Evolutionary conservation across 2,329 filamentous ascomycete genomes (phyloP), one percentile per base, ranked within the genome.

Genomic region (Sporothrix brunneoviolacea): DNA sequence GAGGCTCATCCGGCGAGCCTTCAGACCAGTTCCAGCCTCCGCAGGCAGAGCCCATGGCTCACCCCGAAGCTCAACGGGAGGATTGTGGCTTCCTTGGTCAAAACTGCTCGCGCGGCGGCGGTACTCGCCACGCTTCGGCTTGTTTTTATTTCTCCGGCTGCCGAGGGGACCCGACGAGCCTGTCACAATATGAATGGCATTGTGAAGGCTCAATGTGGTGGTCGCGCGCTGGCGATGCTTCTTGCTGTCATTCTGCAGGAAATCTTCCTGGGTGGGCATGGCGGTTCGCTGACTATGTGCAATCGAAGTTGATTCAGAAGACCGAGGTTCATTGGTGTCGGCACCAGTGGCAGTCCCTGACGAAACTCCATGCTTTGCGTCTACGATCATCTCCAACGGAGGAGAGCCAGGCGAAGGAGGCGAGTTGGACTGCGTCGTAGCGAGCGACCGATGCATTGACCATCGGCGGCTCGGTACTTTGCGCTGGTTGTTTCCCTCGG

Each of bases 1-100:
- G 43, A 88, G 65, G 61, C 86, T 91, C 69, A 91, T 73, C 45
- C 86, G 82, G n/a, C 86, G 78, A 27, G 87, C 83, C 69, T 91
- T 91, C 64, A 87, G 76, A 9, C 87, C 87, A 16, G 83, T 85
- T 12, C 87, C 87, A 19, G 77, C 77, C 47, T 82, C 81, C 2
- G 87, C 84, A 1, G 81, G 75, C 28, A 84, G 72, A 2, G 75
- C 72, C 77, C 79, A 83, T 2, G 32, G 75, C 27, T 56, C 51
- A 65, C 16, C 74, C n/a, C 32, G 24, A 9, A 52, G 32, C 28
- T 51, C 46, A 13, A 52, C 46, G 21, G 52, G 43, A 27, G 53
- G 59, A 22, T 62, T 61, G 40, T 58, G 61, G 32, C 56, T 63
- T 37, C 61, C 54, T 27, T 64, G 61, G 41, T 80, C 73, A 56